Percentiles rank a stretch among this genome's conserved stretches.
These are phyloP conservation scores for Magnaporthiopsis poae DNA, from an alignment of 2,329 filamentous ascomycete species.

Conservation along the genomic window DNA sequence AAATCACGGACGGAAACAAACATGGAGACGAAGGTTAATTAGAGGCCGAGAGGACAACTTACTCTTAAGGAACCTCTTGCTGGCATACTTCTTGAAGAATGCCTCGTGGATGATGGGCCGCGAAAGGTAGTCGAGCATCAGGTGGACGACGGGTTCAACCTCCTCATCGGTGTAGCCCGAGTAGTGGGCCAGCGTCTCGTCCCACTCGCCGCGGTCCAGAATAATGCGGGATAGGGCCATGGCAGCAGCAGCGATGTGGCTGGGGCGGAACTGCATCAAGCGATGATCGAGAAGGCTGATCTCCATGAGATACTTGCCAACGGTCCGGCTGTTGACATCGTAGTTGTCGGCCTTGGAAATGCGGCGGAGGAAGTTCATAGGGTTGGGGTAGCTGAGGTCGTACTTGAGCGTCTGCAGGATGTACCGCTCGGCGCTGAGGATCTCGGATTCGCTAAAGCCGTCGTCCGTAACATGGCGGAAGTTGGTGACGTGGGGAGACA, in stretches of 20 bases:
- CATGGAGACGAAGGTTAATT: conserved; percentile 11
- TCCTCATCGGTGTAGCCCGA: conserved; percentile 88
- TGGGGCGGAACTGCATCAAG: conserved; percentile 82
- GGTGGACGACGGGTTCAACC: conserved; percentile 78
- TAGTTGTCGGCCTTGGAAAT: conserved; percentile 99
- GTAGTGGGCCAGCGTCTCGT: conserved; percentile 79
- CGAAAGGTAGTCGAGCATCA: conserved; percentile 95
- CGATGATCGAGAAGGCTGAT: conserved; percentile 91
- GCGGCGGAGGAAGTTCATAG: conserved; percentile 98
- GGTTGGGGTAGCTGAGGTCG: conserved; percentile 96
- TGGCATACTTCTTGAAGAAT: conserved; percentile 99
- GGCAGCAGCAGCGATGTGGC: conserved; percentile 78
- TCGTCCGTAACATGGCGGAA: conserved; percentile 96
- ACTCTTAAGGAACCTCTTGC: conserved; percentile 99
- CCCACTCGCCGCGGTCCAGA: conserved; percentile 84
- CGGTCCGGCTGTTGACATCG: conserved; percentile 91
- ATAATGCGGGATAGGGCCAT: conserved; percentile 93
- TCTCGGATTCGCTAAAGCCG: conserved; percentile 89
- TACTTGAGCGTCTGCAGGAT: conserved; percentile 86
- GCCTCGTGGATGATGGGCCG: conserved; percentile 87
- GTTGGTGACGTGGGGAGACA: conserved; percentile 92
- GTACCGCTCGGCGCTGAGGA: conserved; percentile 92
- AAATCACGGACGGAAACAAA: conserved; percentile 13
- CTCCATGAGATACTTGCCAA: conserved; percentile 96
- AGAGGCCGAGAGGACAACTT: conserved; percentile 24